Evolutionary conservation across 2,329 filamentous ascomycete genomes (phyloP).

Genomic region (Talaromyces marneffei): DNA sequence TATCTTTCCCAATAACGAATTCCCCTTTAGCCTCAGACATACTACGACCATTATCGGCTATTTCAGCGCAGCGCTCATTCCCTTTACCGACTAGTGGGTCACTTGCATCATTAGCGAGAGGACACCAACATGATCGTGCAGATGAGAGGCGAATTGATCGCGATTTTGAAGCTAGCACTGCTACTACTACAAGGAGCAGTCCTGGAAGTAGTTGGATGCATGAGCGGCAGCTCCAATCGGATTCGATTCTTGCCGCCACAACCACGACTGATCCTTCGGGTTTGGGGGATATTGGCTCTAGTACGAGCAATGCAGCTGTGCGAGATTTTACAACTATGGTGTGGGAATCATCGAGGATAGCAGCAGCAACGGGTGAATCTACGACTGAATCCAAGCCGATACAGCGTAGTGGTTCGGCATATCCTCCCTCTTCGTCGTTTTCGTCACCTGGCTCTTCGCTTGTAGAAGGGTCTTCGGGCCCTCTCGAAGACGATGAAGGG

Average conservation of each 20-base stretch:
- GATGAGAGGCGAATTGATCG: background rate
- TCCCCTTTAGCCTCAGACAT: slow-evolving; percentile 9
- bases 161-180: background rate
- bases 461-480: background rate
- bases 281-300: background rate
- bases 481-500: background rate
- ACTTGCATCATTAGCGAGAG: slow-evolving; percentile 13
- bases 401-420: background rate
- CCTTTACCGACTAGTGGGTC: slow-evolving; percentile 14
- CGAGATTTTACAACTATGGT: background rate
- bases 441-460: background rate
- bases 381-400: background rate
- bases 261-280: background rate
- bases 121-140: slow-evolving; percentile 6
- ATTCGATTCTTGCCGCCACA: slow-evolving; percentile 11
- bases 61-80: slow-evolving; percentile 6
- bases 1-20: background rate
- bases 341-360: background rate
- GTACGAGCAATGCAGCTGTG: background rate
- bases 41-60: slow-evolving; percentile 12
- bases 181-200: background rate
- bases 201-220: background rate
- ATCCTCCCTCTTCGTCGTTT: background rate
- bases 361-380: background rate
- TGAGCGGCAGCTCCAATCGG: slow-evolving; percentile 12